Percentiles rank a stretch among this genome's conserved stretches.
phyloP scores from a whole-genome alignment of 495 filamentous ascomycete genomes.

The Tuber indicum region DNA sequence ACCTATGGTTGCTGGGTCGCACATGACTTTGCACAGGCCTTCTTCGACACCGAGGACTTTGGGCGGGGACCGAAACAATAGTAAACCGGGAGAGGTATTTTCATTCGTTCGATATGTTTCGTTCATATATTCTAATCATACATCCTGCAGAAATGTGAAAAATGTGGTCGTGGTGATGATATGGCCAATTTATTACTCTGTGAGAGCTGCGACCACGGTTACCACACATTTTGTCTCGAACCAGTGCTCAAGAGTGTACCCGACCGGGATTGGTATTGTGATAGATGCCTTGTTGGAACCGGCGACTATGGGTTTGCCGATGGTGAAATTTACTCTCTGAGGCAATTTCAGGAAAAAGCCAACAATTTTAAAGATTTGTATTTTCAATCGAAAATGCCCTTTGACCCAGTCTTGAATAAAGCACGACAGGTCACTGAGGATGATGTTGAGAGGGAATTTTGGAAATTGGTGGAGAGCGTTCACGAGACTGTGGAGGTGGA shows the following conservation, averaged over 20 bases:
- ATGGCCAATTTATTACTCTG: conserved; percentile 65
- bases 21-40: conserved; percentile 90
- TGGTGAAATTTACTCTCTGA: conserved; percentile 89
- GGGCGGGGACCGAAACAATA: conserved; percentile 55
- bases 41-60: conserved; percentile 61
- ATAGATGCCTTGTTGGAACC: conserved; percentile 89
- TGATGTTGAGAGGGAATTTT: conserved; percentile 95
- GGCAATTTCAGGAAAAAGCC: conserved; percentile 94
- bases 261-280: conserved; percentile 93
- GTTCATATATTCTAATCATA: conserved; percentile 21
- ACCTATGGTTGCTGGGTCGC: conserved; percentile 87
- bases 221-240: conserved; percentile 83
- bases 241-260: conserved; percentile 71
- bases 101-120: conserved; percentile 2
- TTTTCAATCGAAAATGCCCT: conserved; percentile 84
- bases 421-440: conserved; percentile 80
- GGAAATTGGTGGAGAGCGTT: conserved; percentile 83
- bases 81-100: conserved; percentile 69
- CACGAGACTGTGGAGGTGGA: conserved; percentile 96
- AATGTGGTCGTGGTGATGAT: conserved; percentile 79
- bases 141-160: conserved; percentile 65
- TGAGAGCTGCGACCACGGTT: conserved; percentile 85
- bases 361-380: conserved; percentile 89
- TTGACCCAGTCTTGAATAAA: conserved; percentile 74
- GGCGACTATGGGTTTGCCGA: conserved; percentile 98